Conservation (phyloP, 202 grass and related monocot species). For the Dendrocalamus latiflorus region DNA sequence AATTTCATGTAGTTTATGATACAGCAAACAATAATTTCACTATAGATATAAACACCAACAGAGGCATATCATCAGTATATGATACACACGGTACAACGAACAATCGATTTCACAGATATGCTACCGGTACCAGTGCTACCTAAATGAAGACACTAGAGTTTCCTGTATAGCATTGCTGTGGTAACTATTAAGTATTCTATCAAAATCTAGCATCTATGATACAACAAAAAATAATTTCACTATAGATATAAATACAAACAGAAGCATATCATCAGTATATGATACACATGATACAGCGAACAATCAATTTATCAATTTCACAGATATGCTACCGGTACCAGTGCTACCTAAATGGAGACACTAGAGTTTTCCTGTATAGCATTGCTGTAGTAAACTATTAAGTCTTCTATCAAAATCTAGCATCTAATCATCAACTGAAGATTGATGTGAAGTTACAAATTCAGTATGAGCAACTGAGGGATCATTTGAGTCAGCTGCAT, state of each 20-base stretch:
- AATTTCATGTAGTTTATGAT: background rate
- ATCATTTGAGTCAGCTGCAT: constrained; percentile 18
- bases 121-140: background rate
- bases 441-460: background rate
- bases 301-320: background rate
- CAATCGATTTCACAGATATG: background rate
- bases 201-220: background rate
- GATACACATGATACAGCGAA: background rate
- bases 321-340: background rate
- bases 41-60: too few species aligned
- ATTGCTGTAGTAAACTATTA: background rate
- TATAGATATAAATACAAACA: background rate
- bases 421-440: constrained; percentile 18
- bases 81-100: too few species aligned
- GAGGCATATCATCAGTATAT: background rate
- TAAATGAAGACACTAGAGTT: background rate
- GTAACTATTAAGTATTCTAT: background rate
- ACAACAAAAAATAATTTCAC: too few species aligned
- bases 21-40: background rate
- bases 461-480: background rate
- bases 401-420: background rate
- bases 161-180: background rate
- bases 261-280: background rate
- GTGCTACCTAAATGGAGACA: background rate
- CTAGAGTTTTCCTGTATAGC: background rate